phyloP scores from a whole-genome alignment of 192 early-diverging fungal species.

The Podila horticola region DNA sequence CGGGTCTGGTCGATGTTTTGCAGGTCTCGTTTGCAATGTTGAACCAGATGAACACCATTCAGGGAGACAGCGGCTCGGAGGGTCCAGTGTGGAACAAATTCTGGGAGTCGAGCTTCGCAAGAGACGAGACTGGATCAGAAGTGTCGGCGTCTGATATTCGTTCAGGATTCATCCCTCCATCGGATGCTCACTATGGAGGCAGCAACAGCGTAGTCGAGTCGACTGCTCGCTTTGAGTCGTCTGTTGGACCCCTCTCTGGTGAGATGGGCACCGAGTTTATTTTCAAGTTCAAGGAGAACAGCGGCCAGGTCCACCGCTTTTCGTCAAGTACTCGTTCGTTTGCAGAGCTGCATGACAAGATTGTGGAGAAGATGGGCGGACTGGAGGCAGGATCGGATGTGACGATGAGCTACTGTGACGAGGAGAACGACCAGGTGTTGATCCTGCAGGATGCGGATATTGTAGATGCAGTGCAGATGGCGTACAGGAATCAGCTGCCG shows the following conservation, averaged over 20 bases:
- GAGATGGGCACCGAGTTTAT: constrained; percentile 47
- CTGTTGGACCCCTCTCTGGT: constrained; percentile 9
- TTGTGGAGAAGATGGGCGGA: constrained; percentile 64
- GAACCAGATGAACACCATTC: constrained; percentile 74
- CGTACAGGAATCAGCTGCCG: constrained; percentile 51
- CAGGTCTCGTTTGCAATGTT: constrained; percentile 82
- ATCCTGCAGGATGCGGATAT: constrained; percentile 81
- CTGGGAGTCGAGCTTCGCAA: constrained; percentile 52
- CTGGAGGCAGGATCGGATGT: constrained; percentile 28
- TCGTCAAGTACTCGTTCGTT: constrained; percentile 58
- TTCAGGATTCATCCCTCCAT: constrained; percentile 13
- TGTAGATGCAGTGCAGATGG: constrained; percentile 82
- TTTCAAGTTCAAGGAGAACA: constrained; percentile 73
- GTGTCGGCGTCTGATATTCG: constrained; percentile 39
- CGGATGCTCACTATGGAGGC: constrained; percentile 32
- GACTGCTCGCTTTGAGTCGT: constrained; percentile 16
- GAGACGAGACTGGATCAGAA: constrained; percentile 51
- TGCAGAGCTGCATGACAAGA: constrained; percentile 61
- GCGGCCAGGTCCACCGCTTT: constrained; percentile 76
- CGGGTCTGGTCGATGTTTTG: constrained; percentile 84
- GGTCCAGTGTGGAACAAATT: constrained; percentile 58
- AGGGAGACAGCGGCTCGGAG: constrained; percentile 12
- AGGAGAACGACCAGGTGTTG: constrained; percentile 86
- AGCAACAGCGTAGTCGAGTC: constrained; percentile 24
- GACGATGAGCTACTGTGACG: constrained; percentile 77